Base-by-base conservation (phyloP, 2,329 filamentous ascomycete genomes). In the Arthrobotrys iridis region DNA sequence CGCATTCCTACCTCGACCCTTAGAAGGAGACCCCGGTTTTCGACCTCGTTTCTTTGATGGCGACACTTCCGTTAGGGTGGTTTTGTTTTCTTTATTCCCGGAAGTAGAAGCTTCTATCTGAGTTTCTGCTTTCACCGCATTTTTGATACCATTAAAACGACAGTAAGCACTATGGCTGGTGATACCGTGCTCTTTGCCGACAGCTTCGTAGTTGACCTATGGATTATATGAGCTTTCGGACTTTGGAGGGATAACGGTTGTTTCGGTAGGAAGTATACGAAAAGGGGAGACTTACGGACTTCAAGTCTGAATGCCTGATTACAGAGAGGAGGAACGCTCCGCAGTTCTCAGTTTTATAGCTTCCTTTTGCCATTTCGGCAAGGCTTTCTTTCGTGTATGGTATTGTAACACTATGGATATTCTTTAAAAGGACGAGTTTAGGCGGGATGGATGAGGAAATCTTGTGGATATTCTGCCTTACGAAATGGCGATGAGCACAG, bases 251-350 rank as follows among this genome's bases (percentile, higher is more conserved):
- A 18, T 18, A n/a, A n/a, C 22, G 24, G 11, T 5, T 45, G 7
- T 28, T 1, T 33, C 13, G 15, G n/a, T n/a, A n/a, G n/a, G n/a
- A n/a, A 2, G 45, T 40, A 10, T 3, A 52, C 1, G n/a, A 28
- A 46, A 40, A n/a, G n/a, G 11, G 26, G 37, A 13, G 46, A 8
- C 55, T 33, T 63, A 75, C 63, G 37, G 43, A n/a, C 22, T 63
- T 68, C 33, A 75, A 57, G 6, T 75, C 71, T n/a, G 71, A 75
- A 15, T 75, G 63, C 26, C 45, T 76, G 41, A 76, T 70, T 0
- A 76, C 26, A 13, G 64, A 76, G 11, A 76, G 20, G 15, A 76
- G 52, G 28, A 76, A 70, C 1, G 18, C 46, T 18, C 35, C 48
- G n/a, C 22, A 46, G 33, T 35, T 59, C 20, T 68, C 50, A 6